These are phyloP conservation scores for Hyaloperonospora brassicae DNA, from an alignment of 352 stramenopile species.

Conservation along the genomic window DNA sequence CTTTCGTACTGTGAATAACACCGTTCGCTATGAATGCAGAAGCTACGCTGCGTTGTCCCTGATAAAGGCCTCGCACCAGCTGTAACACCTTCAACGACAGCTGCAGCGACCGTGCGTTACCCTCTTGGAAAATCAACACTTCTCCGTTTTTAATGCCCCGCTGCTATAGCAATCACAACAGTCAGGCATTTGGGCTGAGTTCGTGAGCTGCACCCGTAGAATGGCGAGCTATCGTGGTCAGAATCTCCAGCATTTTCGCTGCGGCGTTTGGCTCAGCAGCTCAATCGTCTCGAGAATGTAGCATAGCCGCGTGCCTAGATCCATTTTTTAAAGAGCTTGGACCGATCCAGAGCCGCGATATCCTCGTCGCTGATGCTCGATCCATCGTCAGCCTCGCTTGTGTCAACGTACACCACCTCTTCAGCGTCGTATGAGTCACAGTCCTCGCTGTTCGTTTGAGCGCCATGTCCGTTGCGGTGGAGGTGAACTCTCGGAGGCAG, in stretches of 20 bases:
- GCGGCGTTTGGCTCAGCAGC: conserved; percentile 30
- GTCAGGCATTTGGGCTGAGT: conserved; percentile 35
- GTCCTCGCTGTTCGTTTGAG: neutral
- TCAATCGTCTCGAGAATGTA: conserved; percentile 48
- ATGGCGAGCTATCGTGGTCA: conserved; percentile 38
- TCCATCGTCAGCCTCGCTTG: conserved; percentile 27
- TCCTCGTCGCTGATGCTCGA: conserved; percentile 41
- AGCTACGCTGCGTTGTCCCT: no score
- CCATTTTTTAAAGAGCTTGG: conserved; percentile 51
- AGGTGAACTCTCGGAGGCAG: conserved; percentile 28
- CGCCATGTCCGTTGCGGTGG: conserved; percentile 23
- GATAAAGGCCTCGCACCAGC: no score
- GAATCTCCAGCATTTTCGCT: conserved; percentile 56
- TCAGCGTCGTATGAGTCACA: neutral
- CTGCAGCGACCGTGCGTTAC: no score
- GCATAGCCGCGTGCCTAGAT: conserved; percentile 38
- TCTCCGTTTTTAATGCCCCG: conserved; percentile 47
- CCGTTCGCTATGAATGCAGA: no score
- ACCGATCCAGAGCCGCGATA: conserved; percentile 42
- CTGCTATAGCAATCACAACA: conserved; percentile 37
- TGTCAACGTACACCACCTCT: conserved; percentile 54
- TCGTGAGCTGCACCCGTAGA: conserved; percentile 39
- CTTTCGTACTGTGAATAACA: conserved; percentile 51
- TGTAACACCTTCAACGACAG: no score
- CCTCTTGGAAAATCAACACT: conserved; percentile 28